Base-by-base conservation (phyloP, 371 early-diverging fungal genomes). In the Encephalitozoon hellem region DNA sequence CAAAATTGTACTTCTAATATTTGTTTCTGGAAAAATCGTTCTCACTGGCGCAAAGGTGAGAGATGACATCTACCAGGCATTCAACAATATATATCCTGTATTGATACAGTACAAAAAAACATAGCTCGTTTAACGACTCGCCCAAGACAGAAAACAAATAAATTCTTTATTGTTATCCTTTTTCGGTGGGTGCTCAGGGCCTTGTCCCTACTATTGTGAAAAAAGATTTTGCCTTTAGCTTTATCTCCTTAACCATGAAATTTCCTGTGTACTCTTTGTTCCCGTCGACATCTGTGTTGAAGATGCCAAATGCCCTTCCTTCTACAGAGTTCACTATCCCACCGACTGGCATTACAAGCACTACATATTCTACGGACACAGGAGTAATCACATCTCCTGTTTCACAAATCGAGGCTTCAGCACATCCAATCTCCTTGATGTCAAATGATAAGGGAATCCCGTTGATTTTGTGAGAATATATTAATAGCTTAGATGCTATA, bases 21-120 rank as follows among this genome's bases (percentile, higher is more conserved):
- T 99, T 87, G 99, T 99, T 11, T 94, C 95, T 73, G 99, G 99
- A 76, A 99, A 99, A 87, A 94, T 99, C 83, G 99, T 99, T 23
- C 88, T 99, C 68, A 99, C 99, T 6, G 99, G 99, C 59, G 99
- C 99, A 25, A 99, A 97, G 87, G 92, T 91, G 49, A 64, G 99
- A 55, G 94, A 94, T 77, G 97, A 99, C 83, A 99, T 99, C 83
- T 97, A 97, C 83, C 91, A 94, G 85, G 99, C 98, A 63, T 99
- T 99, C 87, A 94, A 96, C 83, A 91, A 93, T 81, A 99, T 99
- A 82, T 99, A 96, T 87, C 98, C 99, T 71, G 98, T 99, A 82
- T 70, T 87, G 12, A 80, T 80, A 28, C 84, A 87, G 69, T 82
- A 84, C 72, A 82, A 80, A 76, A 87, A 87, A 75, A 51, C 73